Conservation (phyloP, 2,329 filamentous ascomycete genomes). For the Fusarium guadeloupense region DNA sequence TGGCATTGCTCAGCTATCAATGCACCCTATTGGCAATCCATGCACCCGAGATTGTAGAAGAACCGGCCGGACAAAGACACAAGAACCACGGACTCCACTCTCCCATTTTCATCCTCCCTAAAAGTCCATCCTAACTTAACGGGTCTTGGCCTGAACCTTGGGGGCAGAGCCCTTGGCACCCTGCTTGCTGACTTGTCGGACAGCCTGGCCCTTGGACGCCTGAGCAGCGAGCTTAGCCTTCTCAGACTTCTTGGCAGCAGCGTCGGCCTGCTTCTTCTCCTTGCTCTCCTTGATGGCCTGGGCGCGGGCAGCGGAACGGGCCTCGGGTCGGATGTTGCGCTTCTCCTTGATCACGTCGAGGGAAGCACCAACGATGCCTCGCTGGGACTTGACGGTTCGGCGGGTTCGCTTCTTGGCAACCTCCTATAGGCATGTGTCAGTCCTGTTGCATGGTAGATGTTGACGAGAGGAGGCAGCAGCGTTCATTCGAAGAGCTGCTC, state of each 20-base stretch:
- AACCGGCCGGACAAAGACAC: slow-evolving; percentile 55
- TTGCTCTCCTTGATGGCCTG: slow-evolving; percentile 97
- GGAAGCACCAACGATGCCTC: slow-evolving; percentile 98
- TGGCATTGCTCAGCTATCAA: slow-evolving; percentile 54
- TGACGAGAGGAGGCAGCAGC: neutral
- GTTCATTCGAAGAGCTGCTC: neutral
- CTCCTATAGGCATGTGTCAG: slow-evolving; percentile 76
- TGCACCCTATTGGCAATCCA: slow-evolving; percentile 54
- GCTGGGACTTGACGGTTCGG: slow-evolving; percentile 97
- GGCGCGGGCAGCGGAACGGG: slow-evolving; percentile 87
- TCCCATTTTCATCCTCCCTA: slow-evolving; percentile 42
- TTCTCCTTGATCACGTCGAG: slow-evolving; percentile 99
- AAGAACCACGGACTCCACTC: slow-evolving; percentile 54
- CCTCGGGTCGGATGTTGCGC: slow-evolving; percentile 93
- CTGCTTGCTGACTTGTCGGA: slow-evolving; percentile 93
- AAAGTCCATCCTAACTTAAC: slow-evolving; percentile 58
- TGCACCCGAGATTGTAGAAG: slow-evolving; percentile 55
- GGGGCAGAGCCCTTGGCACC: slow-evolving; percentile 87
- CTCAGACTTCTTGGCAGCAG: slow-evolving; percentile 97
- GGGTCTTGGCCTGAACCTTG: slow-evolving; percentile 88
- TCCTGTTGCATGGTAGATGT: slow-evolving; percentile 27
- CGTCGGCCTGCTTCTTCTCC: slow-evolving; percentile 92
- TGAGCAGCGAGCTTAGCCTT: slow-evolving; percentile 91
- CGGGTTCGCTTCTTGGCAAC: slow-evolving; percentile 99
- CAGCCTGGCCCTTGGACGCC: slow-evolving; percentile 79